Base-by-base conservation (phyloP, 768 basidiomycete species). In the Phlegmacium glaucopus region DNA sequence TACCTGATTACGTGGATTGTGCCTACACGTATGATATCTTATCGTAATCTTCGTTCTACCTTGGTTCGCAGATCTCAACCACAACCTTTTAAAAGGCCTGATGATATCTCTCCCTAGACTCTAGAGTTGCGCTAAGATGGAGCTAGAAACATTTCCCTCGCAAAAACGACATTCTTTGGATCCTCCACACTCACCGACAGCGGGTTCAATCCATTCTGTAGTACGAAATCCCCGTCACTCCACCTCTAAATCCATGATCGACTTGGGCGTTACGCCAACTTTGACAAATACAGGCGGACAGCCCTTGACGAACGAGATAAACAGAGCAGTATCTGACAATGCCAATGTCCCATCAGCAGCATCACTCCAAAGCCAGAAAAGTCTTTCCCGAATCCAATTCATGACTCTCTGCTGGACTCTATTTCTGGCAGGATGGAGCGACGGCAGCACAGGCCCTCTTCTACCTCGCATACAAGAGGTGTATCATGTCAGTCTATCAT, bases 401-500 rank as follows among this genome's bases (percentile, higher is more conserved):
- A 54, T 65, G 13, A 61, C 81, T 1, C 64, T 82, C 29, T 86
- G 82, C 53, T 79, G 71, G 66, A 66, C 71, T 9, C 43, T 85
- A 39, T 82, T 83, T 49, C 64, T 87, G 4, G 74, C 74, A 12
- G 90, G 90, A 12, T 91, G 87, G 87, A 88, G 85, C 56, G 89
- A 90, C 61, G 83, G 82, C 10, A 76, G 82, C 0, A 78, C 79
- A 11, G 90, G 90, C 1, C 87, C 90, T 1, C 64, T 93, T 15
- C 64, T 92, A 4, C 89, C 87, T 1, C 73, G 80, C 9, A 82
- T 92, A 40, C 87, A 87, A 60, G 61, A 64, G 6, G 74, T 56
- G 68, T 89, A 71, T 56, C 52, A 49, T 65, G 78, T 59, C 78
- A 77, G 58, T 47, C 25, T 25, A 27, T 32, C 9, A 44, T 16